Base-by-base conservation (phyloP, 2,329 filamentous ascomycete species). In the Xylariales sp. region DNA sequence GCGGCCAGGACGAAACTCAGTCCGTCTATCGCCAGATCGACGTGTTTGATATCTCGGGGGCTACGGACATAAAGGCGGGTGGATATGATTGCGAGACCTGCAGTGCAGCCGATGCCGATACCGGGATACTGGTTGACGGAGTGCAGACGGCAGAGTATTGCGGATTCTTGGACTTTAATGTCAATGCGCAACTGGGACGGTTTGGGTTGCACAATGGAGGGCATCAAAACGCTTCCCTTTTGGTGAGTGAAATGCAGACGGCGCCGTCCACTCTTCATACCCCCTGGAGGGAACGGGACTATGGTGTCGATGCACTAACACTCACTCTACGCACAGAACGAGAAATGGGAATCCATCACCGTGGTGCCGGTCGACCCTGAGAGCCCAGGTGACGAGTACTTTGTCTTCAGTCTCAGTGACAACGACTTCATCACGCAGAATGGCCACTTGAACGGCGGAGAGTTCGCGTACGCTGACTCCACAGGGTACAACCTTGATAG, bases 381-480 rank as follows among this genome's bases (percentile, higher is more conserved):
- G 33, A 53, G 57, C 15, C 45, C 52, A 2, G 58, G 62, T 42
- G 73, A 76, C 19, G 77, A 86, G 61, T 87, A 78, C 59, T 86
- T 80, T 54, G 56, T 88, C 24, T 76, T 88, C 46, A 77, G 73
- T 10, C 62, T 86, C 36, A 84, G 76, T 43, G 84, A 88, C 52
- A 86, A 88, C 54, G 84, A 88, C 58, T 87, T 87, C 51, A 80
- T 88, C 43, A 87, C 83, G 1, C 82, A 87, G 58, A 68, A 87
- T 57, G 81, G 79, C 42, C 53, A 48, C 48, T 73, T 82, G 58
- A 75, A 85, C 49, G 69, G 66, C 45, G 82, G 82, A 4, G 62
- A 68, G 42, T 68, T 76, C 28, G 57, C 58, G 7, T 86, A 80
- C 50, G 59, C 64, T 2, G 82, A 86, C 52, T 62, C 55, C 4